These are phyloP conservation scores for Pulveroboletus sp. DNA, from an alignment of 768 basidiomycete genomes.

Conservation along the genomic window DNA sequence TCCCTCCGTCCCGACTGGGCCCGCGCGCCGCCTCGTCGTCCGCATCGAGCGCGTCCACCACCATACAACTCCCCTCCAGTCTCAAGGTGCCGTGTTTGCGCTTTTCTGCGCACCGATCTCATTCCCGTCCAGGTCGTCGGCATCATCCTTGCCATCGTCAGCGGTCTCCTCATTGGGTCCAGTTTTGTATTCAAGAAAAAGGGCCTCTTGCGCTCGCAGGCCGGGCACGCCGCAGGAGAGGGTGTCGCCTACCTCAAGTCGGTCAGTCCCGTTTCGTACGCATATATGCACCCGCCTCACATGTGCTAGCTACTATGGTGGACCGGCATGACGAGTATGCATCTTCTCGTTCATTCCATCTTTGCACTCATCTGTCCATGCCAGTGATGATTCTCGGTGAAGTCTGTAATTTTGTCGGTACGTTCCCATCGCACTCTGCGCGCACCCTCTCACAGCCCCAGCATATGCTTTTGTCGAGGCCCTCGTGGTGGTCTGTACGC, in stretches of 20 bases:
- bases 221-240: constrained; percentile 74
- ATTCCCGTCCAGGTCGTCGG: constrained; percentile 58
- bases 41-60: constrained; percentile 33
- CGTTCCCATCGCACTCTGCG: constrained; percentile 24
- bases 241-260: constrained; percentile 96
- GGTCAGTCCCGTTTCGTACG: constrained; percentile 44
- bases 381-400: constrained; percentile 91
- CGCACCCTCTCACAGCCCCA: constrained; percentile 23
- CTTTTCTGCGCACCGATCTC: not conserved
- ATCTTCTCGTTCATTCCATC: too few species aligned
- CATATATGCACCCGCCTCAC: constrained; percentile 12
- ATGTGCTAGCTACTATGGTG: constrained; percentile 76
- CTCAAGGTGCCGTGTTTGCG: constrained; percentile 44
- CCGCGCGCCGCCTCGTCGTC: constrained; percentile 36
- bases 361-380: not conserved
- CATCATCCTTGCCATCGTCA: constrained; percentile 69
- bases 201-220: constrained; percentile 77
- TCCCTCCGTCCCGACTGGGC: constrained; percentile 3
- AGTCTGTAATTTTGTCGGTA: constrained; percentile 83
- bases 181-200: constrained; percentile 99
- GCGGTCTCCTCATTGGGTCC: constrained; percentile 87
- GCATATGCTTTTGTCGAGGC: constrained; percentile 91
- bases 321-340: constrained; percentile 80
- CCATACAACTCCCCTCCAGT: constrained; percentile 39
- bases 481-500: constrained; percentile 75